These are phyloP conservation scores for Penicillium verhagenii DNA, from an alignment of 495 filamentous ascomycete genomes.

Conservation along the genomic window DNA sequence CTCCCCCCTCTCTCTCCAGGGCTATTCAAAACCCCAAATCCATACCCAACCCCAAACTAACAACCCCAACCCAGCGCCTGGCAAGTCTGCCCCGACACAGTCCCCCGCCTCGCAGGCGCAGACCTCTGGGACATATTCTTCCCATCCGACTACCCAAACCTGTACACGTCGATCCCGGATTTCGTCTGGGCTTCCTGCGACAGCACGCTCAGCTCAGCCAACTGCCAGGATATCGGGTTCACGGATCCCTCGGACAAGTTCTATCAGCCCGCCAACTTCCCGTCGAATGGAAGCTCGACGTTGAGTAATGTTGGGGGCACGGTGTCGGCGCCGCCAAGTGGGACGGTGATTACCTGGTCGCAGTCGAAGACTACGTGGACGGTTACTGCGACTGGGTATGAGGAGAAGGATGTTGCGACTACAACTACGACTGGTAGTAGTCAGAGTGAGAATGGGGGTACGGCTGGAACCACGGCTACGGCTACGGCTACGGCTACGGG, in stretches of 20 bases:
- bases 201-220: conserved; percentile 3
- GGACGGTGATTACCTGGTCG: conserved; percentile 28
- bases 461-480: conserved; percentile 22
- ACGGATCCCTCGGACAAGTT: conserved; percentile 20
- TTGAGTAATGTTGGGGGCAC: conserved; percentile 24
- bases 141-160: conserved; percentile 20
- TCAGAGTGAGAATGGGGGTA: conserved; percentile 20
- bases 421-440: no score
- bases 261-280: conserved; percentile 24
- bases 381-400: conserved; percentile 25
- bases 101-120: conserved; percentile 27
- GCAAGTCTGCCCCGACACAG: conserved; percentile 27
- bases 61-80: conserved; percentile 15
- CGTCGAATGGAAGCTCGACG: conserved; percentile 21
- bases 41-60: no score
- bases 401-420: conserved; percentile 23
- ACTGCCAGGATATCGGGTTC: conserved; percentile 23
- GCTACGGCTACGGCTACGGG: conserved; percentile 13
- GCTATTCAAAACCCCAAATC: not conserved
- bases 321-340: conserved; percentile 20
- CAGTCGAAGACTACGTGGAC: conserved; percentile 25
- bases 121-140: conserved; percentile 29
- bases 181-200: conserved; percentile 28
- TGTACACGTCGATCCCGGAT: conserved; percentile 24
- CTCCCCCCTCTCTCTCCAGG: not conserved